Percentiles rank a stretch among this genome's conserved stretches.
Evolutionary conservation across 2,329 filamentous ascomycete species (phyloP).

Genomic region (Calonectria pauciramosa): DNA sequence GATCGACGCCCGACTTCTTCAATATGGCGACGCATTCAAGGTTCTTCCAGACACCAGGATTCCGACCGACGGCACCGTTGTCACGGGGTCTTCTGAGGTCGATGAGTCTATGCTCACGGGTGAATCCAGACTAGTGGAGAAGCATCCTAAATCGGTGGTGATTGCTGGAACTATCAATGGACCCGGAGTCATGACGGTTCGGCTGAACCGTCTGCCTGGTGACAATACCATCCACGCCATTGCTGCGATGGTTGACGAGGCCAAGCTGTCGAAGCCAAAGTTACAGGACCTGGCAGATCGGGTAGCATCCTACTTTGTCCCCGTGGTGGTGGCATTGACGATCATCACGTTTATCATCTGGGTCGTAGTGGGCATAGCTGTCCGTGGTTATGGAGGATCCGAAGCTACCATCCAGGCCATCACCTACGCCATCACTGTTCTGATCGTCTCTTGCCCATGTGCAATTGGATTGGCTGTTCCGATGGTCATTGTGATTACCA

Average conservation of each 20-base stretch:
- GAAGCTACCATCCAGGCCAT: constrained; percentile 71
- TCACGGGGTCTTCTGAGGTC: constrained; percentile 74
- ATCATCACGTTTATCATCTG: constrained; percentile 73
- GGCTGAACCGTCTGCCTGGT: constrained; percentile 71
- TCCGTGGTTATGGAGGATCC: constrained; percentile 56
- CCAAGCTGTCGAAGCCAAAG: constrained; percentile 76
- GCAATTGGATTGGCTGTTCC: constrained; percentile 82
- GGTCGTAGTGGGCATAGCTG: constrained; percentile 69
- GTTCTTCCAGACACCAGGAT: constrained; percentile 71
- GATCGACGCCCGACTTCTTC: constrained; percentile 76
- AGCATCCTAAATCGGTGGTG: constrained; percentile 65
- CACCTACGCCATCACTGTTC: constrained; percentile 79
- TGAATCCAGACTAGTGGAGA: constrained; percentile 73
- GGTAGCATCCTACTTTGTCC: constrained; percentile 79
- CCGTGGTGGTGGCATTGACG: constrained; percentile 71
- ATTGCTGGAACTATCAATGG: constrained; percentile 80
- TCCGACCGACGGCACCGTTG: constrained; percentile 78
- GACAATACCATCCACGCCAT: constrained; percentile 82
- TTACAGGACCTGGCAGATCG: constrained; percentile 77
- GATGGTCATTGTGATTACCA: constrained; percentile 82
- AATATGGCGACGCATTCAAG: constrained; percentile 78
- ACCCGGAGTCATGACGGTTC: constrained; percentile 70
- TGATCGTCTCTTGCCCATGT: constrained; percentile 84
- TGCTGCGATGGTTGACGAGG: constrained; percentile 78
- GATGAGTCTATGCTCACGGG: constrained; percentile 87